Percentiles rank a stretch among this genome's conserved stretches.
These are phyloP conservation scores for Cystofilobasidium capitatum DNA, from an alignment of 768 basidiomycete genomes.

Conservation along the genomic window DNA sequence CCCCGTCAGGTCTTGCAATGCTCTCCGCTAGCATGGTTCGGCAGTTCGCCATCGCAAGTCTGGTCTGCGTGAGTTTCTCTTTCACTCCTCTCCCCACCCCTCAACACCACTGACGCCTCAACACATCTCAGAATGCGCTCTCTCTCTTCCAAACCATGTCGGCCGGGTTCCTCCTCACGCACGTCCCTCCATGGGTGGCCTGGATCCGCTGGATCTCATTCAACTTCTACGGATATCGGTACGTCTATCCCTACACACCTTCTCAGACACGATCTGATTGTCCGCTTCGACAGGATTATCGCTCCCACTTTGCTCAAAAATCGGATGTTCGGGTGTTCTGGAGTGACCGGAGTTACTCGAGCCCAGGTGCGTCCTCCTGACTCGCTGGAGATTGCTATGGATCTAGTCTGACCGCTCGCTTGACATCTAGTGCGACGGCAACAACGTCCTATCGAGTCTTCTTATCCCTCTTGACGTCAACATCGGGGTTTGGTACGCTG, in stretches of 20 bases:
- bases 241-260: conserved; percentile 13
- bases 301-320: conserved; percentile 42
- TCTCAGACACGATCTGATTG: neutral
- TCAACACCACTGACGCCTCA: neutral
- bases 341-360: conserved; percentile 33
- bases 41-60: conserved; percentile 38
- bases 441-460: conserved; percentile 41
- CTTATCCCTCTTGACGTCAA: conserved; percentile 30
- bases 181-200: conserved; percentile 38
- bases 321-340: conserved; percentile 37
- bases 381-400: conserved; percentile 31
- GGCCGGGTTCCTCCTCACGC: conserved; percentile 26
- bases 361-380: conserved; percentile 28
- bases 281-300: conserved; percentile 30
- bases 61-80: conserved; percentile 28
- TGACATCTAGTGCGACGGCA: conserved; percentile 38
- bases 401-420: neutral
- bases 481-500: conserved; percentile 20
- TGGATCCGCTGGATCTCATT: conserved; percentile 43
- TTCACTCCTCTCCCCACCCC: neutral
- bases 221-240: conserved; percentile 42
- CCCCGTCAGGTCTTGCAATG: conserved; percentile 32
- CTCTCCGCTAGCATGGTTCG: conserved; percentile 36
- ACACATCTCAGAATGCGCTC: conserved; percentile 14
- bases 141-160: conserved; percentile 22